phyloP scores from a whole-genome alignment of 176 grass and related monocot species.

The Luzula sylvatica region DNA sequence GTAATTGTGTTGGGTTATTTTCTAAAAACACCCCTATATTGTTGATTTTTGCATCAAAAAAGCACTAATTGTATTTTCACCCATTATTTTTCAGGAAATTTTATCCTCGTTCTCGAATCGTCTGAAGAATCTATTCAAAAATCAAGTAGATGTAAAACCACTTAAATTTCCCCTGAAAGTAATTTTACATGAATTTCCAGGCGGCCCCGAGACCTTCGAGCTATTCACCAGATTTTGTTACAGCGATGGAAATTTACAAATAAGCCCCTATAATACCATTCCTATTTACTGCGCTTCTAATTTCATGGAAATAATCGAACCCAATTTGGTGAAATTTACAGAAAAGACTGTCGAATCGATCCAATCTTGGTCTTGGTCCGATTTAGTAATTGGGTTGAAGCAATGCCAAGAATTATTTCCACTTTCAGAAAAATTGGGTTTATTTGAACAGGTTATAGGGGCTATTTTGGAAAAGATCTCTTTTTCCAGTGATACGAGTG shows the following conservation, averaged over 20 bases:
- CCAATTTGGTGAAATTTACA: constrained; percentile 37
- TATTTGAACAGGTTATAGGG: constrained; percentile 38
- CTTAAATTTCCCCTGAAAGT: constrained; percentile 28
- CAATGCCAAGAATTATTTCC: constrained; percentile 57
- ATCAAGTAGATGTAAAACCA: constrained; percentile 11
- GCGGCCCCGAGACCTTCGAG: constrained; percentile 71
- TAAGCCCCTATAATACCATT: constrained; percentile 52
- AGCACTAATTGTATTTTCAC: background rate
- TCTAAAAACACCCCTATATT: background rate
- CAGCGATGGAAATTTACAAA: constrained; percentile 18
- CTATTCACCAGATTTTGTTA: constrained; percentile 70
- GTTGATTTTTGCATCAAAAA: constrained; percentile 11
- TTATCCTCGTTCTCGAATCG: constrained; percentile 47
- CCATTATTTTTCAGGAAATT: constrained; percentile 50
- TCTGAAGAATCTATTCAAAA: constrained; percentile 32
- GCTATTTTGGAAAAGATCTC: constrained; percentile 46
- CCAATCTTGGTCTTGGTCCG: constrained; percentile 72
- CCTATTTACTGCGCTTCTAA: constrained; percentile 45
- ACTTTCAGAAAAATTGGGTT: constrained; percentile 27
- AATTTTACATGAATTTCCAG: constrained; percentile 50
- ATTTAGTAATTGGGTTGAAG: constrained; percentile 44
- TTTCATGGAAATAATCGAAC: constrained; percentile 64
- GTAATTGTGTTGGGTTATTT: too few species aligned
- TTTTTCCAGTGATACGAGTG: constrained; percentile 42
- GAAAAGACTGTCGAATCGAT: constrained; percentile 54